Evolutionary conservation across 2,329 filamentous ascomycete genomes (phyloP).

Genomic region (Biscogniauxia sp.): DNA sequence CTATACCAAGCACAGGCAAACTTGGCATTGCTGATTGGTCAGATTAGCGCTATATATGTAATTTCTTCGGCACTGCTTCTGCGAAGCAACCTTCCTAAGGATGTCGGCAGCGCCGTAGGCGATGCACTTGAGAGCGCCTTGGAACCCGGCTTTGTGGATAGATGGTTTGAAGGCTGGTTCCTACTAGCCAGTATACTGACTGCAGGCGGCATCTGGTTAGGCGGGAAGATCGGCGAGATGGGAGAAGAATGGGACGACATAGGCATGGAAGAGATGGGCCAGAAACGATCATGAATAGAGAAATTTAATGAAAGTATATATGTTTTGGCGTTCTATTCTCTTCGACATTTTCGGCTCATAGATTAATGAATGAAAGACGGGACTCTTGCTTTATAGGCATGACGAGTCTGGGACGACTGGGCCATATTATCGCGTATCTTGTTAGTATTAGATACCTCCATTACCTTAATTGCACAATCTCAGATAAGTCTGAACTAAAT

Average conservation of each 20-base stretch:
- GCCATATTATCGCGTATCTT: no score
- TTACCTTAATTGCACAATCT: no score
- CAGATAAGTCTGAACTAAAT: no score
- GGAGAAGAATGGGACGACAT: constrained; percentile 61
- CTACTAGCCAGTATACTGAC: constrained; percentile 66
- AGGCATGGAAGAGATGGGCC: constrained; percentile 67
- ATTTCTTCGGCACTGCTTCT: constrained; percentile 77
- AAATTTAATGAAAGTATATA: constrained; percentile 9
- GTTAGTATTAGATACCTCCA: no score
- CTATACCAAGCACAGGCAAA: constrained; percentile 74
- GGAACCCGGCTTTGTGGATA: constrained; percentile 69
- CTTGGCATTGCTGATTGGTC: constrained; percentile 73
- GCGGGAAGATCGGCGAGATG: constrained; percentile 55
- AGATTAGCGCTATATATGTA: constrained; percentile 82
- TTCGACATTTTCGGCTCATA: no score
- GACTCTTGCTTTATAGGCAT: no score
- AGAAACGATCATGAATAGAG: constrained; percentile 59
- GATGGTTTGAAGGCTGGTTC: constrained; percentile 90
- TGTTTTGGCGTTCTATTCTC: constrained; percentile 2
- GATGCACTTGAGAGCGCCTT: constrained; percentile 76
- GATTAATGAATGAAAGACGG: no score
- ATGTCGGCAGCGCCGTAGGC: constrained; percentile 73
- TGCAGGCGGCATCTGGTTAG: constrained; percentile 69
- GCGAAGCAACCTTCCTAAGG: constrained; percentile 72
- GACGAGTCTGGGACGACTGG: no score